phyloP scores from a whole-genome alignment of 2,329 filamentous ascomycete species.

The Xylaria digitata region DNA sequence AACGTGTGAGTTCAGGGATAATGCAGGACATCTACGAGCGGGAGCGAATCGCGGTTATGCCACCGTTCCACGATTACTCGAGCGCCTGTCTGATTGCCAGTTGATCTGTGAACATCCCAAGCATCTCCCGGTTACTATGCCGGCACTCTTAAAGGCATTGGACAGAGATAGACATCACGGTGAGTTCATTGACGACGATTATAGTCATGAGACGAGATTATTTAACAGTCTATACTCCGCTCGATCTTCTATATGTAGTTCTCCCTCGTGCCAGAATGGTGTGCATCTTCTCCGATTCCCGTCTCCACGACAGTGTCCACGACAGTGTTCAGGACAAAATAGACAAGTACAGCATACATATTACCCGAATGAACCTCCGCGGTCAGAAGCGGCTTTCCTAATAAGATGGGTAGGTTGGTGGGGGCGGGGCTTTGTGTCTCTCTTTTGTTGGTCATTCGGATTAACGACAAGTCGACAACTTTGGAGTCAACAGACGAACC shows the following conservation, averaged over 20 bases:
- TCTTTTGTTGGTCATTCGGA: slow-evolving; percentile 33
- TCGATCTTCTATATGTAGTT: slow-evolving; percentile 40
- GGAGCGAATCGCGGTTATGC: slow-evolving; percentile 40
- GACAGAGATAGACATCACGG: slow-evolving; percentile 19
- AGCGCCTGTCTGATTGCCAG: slow-evolving; percentile 16
- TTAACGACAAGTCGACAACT: slow-evolving; percentile 25
- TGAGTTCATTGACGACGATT: slow-evolving; percentile 1
- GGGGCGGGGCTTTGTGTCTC: slow-evolving; percentile 38
- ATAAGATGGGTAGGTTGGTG: slow-evolving; percentile 21
- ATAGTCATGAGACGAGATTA: slow-evolving; percentile 23
- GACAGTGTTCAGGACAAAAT: neutral
- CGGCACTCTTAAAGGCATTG: slow-evolving; percentile 13
- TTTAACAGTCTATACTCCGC: slow-evolving; percentile 32
- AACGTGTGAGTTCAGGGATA: slow-evolving; percentile 48
- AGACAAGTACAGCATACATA: slow-evolving; percentile 17
- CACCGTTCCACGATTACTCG: slow-evolving; percentile 33
- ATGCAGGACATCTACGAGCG: slow-evolving; percentile 39
- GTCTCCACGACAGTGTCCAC: slow-evolving; percentile 35
- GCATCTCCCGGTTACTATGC: slow-evolving; percentile 3
- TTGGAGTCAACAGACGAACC: slow-evolving; percentile 23
- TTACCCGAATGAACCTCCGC: slow-evolving; percentile 35
- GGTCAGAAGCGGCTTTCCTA: slow-evolving; percentile 35
- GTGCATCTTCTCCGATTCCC: slow-evolving; percentile 42
- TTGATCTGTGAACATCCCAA: slow-evolving; percentile 29
- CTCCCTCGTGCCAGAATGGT: slow-evolving; percentile 44